Percentiles rank a stretch among this genome's conserved stretches.
Conservation (phyloP, 2,329 filamentous ascomycete genomes). For the Fusarium sp. region DNA sequence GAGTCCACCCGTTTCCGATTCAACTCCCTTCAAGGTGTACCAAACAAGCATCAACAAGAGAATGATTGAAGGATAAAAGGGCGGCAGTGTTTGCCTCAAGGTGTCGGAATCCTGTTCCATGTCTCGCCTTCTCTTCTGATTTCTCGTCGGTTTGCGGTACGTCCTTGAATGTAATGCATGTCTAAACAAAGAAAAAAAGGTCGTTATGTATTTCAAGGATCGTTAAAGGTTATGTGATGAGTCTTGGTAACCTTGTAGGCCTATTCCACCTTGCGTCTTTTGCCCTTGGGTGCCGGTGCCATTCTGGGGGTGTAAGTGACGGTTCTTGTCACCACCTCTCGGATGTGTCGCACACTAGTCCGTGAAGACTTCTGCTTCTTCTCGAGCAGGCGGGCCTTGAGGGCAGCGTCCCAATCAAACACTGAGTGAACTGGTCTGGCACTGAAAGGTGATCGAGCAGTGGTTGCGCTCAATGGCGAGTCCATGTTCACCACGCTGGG, state of each 20-base stretch:
- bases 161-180: slow-evolving; percentile 33
- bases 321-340: slow-evolving; percentile 92
- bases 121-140: slow-evolving; percentile 20
- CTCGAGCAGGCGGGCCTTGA: slow-evolving; percentile 72
- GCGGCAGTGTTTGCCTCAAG: slow-evolving; percentile 15
- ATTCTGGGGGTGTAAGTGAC: slow-evolving; percentile 90
- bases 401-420: slow-evolving; percentile 80
- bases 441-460: slow-evolving; percentile 77
- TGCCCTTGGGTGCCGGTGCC: slow-evolving; percentile 89
- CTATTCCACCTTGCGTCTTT: slow-evolving; percentile 78
- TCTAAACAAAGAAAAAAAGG: slow-evolving; percentile 43
- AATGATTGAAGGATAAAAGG: slow-evolving; percentile 30
- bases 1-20: slow-evolving; percentile 26
- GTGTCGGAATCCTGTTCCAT: slow-evolving; percentile 29
- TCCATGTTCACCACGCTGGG: slow-evolving; percentile 73
- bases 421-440: slow-evolving; percentile 72
- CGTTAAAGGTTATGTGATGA: slow-evolving; percentile 25
- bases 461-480: slow-evolving; percentile 72
- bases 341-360: slow-evolving; percentile 74
- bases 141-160: slow-evolving; percentile 36
- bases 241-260: slow-evolving; percentile 3
- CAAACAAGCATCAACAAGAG: slow-evolving; percentile 25
- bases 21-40: slow-evolving; percentile 32
- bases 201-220: slow-evolving; percentile 38
- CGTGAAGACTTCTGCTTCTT: slow-evolving; percentile 65